These are phyloP conservation scores for Kuraishia piskuri DNA, from an alignment of 805 yeast genomes.

Conservation along the genomic window DNA sequence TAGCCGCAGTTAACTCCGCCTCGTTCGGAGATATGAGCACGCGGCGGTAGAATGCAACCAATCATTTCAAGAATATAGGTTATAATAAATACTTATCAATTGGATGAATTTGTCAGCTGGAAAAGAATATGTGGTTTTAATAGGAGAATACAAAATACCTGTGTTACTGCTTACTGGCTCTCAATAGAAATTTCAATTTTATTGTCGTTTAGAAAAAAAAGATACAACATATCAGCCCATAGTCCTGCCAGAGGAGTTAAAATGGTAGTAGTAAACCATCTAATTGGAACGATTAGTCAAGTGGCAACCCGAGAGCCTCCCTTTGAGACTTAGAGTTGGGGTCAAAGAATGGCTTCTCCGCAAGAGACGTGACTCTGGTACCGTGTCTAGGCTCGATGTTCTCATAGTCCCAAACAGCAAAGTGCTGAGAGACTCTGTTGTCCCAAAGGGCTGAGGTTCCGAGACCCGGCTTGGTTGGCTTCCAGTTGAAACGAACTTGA, in stretches of 20 bases:
- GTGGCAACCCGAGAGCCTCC: constrained; percentile 34
- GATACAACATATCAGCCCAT: neutral
- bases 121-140: neutral
- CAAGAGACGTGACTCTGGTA: constrained; percentile 44
- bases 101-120: neutral
- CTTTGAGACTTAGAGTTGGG: constrained; percentile 42
- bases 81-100: neutral
- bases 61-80: neutral
- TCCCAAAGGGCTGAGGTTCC: constrained; percentile 44
- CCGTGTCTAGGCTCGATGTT: constrained; percentile 40
- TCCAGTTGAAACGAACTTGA: constrained; percentile 49
- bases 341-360: constrained; percentile 45
- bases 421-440: constrained; percentile 36
- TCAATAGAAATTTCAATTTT: neutral
- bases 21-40: too few relatives aligned
- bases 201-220: neutral
- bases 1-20: too few relatives aligned
- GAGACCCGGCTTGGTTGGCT: constrained; percentile 26
- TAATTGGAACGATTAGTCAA: neutral
- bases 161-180: neutral
- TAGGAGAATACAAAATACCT: neutral
- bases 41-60: neutral
- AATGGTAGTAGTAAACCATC: neutral
- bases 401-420: constrained; percentile 34
- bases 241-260: neutral